phyloP scores from a whole-genome alignment of 305 asterid species.

The Solanum hybrid region DNA sequence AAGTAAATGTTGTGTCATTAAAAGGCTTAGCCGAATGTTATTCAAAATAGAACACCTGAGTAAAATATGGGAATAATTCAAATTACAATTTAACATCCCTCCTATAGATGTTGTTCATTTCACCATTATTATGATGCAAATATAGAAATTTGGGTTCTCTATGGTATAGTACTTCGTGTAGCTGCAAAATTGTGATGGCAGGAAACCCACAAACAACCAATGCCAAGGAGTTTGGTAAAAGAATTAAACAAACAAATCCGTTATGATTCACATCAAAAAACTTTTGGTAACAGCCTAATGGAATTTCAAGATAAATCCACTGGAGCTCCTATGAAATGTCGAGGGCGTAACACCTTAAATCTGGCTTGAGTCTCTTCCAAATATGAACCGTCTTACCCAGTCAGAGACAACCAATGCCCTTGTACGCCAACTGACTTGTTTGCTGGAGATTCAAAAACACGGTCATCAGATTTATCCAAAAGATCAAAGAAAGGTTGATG shows the following conservation, averaged over 20 bases:
- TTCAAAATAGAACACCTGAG: not conserved
- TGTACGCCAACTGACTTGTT: conserved; percentile 97
- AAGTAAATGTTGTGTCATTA: not conserved
- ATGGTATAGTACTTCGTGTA: not conserved
- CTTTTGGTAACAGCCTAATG: not conserved
- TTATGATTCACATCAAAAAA: not conserved
- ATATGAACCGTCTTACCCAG: conserved; percentile 76
- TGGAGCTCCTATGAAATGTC: not conserved
- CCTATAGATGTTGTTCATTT: not conserved
- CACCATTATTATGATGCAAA: not conserved
- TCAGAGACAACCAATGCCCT: conserved; percentile 79
- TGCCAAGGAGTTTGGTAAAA: not conserved
- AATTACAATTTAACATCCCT: not conserved
- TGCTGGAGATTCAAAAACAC: conserved; percentile 37
- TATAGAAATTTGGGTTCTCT: not conserved
- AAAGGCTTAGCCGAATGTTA: not conserved
- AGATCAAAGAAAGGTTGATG: not conserved
- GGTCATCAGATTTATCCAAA: not conserved
- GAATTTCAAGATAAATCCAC: not conserved
- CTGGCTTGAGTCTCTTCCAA: conserved; percentile 92
- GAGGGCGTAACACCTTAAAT: conserved; percentile 22
- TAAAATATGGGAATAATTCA: not conserved
- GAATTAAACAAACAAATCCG: not conserved
- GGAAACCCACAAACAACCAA: not conserved
- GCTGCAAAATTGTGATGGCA: not conserved